A percentile compares a stretch with the other conserved stretches of the same genome.
Evolutionary conservation across 768 basidiomycete species (phyloP).

Genomic region (Gloeophyllum trabeum): DNA sequence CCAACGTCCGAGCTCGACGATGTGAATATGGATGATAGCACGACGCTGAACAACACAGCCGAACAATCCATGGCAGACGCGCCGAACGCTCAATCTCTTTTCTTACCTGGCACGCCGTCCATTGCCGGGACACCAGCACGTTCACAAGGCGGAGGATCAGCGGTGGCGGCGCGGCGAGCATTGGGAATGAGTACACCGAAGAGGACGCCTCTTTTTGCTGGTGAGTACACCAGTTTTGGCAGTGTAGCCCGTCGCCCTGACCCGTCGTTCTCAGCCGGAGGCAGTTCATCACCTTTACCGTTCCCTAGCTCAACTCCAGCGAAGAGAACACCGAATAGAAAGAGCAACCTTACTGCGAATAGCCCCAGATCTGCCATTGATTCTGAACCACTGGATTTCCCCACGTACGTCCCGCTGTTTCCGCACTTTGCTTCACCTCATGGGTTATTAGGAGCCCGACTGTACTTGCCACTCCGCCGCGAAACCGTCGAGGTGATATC

Average conservation of each 20-base stretch:
- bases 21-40: conserved; percentile 36
- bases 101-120: conserved; percentile 44
- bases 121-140: conserved; percentile 37
- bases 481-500: conserved; percentile 80
- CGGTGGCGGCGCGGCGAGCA: conserved; percentile 38
- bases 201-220: conserved; percentile 35
- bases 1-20: conserved; percentile 48
- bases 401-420: conserved; percentile 34
- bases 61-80: conserved; percentile 30
- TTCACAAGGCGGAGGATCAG: too few relatives aligned
- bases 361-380: conserved; percentile 13
- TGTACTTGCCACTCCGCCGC: conserved; percentile 44
- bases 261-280: conserved; percentile 19
- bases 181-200: conserved; percentile 42
- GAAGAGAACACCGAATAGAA: conserved; percentile 26
- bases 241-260: conserved; percentile 1
- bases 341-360: conserved; percentile 5
- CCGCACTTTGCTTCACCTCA: background rate
- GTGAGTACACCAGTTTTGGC: conserved; percentile 20
- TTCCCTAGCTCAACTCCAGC: conserved; percentile 55
- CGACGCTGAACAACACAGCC: conserved; percentile 11
- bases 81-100: conserved; percentile 34
- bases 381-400: conserved; percentile 63
- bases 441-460: conserved; percentile 34
- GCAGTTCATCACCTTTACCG: conserved; percentile 52